Evolutionary conservation across 768 basidiomycete genomes (phyloP).

Genomic region (Daedaleopsis sinensis): DNA sequence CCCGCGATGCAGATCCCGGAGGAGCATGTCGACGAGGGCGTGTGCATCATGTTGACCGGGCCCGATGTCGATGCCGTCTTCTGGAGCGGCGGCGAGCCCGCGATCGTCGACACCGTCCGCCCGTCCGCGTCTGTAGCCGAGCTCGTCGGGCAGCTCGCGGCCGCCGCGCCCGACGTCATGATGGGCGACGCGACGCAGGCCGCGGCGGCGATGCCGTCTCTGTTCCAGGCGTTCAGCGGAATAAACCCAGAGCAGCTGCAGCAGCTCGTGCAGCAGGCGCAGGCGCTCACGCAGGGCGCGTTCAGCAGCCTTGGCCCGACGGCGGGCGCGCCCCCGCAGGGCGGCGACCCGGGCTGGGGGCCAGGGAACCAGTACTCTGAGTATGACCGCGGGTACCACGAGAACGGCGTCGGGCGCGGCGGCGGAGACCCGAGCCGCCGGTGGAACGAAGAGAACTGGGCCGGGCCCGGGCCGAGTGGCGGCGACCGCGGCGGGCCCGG

Average conservation of each 20-base stretch:
- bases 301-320: slow-evolving; percentile 12
- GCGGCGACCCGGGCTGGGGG: slow-evolving; percentile 17
- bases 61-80: slow-evolving; percentile 67
- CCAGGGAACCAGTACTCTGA: slow-evolving; percentile 19
- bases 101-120: slow-evolving; percentile 26
- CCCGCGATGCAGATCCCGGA: slow-evolving; percentile 60
- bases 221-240: slow-evolving; percentile 44
- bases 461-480: not conserved
- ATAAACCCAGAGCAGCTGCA: slow-evolving; percentile 66
- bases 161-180: slow-evolving; percentile 42
- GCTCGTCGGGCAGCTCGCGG: slow-evolving; percentile 65
- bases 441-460: slow-evolving; percentile 42
- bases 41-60: slow-evolving; percentile 69
- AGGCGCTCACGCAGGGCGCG: slow-evolving; percentile 29
- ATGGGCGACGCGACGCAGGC: slow-evolving; percentile 38
- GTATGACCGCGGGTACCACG: slow-evolving; percentile 26
- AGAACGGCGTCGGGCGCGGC: slow-evolving; percentile 22
- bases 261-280: slow-evolving; percentile 54
- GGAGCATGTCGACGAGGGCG: slow-evolving; percentile 68
- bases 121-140: slow-evolving; percentile 62
- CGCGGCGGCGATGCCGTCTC: slow-evolving; percentile 34
- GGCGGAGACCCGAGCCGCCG: slow-evolving; percentile 24
- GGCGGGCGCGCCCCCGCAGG: slow-evolving; percentile 19
- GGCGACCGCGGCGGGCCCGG: slow-evolving; percentile 42
- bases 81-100: slow-evolving; percentile 50